Conservation (phyloP, 2,329 filamentous ascomycete genomes). For the Verticillium nubilum region DNA sequence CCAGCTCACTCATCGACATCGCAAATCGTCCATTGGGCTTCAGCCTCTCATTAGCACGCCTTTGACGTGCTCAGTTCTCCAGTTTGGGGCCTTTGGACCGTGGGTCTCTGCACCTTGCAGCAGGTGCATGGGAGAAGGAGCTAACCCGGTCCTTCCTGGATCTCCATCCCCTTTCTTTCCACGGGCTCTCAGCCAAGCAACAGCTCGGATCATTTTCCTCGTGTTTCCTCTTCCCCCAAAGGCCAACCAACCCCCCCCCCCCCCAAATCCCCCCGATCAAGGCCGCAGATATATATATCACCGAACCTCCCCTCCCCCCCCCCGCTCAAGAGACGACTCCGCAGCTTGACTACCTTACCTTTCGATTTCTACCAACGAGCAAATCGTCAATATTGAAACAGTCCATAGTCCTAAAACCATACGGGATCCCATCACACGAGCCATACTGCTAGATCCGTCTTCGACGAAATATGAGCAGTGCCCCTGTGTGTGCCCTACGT, state of each 20-base stretch:
- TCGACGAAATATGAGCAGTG: constrained; percentile 12
- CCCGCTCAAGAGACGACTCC: neutral
- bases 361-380: neutral
- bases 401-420: neutral
- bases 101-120: neutral
- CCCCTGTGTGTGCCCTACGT: constrained; percentile 11
- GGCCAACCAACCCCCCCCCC: neutral
- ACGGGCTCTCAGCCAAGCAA: neutral
- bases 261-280: neutral
- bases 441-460: neutral
- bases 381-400: neutral
- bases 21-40: neutral
- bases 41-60: neutral
- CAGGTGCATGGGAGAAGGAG: neutral
- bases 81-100: neutral
- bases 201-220: neutral
- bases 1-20: neutral
- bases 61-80: neutral
- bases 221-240: neutral
- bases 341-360: neutral
- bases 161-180: neutral
- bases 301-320: neutral
- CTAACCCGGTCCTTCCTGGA: neutral
- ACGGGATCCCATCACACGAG: neutral
- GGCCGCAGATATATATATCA: neutral